Conservation (phyloP, 768 basidiomycete genomes). For the Podaxis rugospora region DNA sequence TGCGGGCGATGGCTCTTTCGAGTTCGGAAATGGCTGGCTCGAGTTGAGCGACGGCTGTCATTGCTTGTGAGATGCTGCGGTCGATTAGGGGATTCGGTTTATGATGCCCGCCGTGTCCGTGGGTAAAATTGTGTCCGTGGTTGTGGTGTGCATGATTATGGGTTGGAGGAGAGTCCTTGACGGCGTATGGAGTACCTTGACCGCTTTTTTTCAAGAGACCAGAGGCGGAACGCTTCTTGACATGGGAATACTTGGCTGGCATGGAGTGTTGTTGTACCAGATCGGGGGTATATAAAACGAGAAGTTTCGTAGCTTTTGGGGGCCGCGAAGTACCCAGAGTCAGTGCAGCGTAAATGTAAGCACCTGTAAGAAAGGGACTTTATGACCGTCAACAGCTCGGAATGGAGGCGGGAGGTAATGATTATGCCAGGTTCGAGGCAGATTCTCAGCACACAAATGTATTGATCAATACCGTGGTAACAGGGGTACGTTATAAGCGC, state of each 20-base stretch:
- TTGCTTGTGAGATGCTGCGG: conserved; percentile 49
- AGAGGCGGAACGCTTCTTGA: conserved; percentile 57
- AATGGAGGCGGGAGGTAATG: not conserved
- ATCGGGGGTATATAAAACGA: not conserved
- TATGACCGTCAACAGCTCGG: not conserved
- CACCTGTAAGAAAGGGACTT: not conserved
- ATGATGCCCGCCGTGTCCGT: conserved; percentile 9
- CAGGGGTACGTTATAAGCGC: not conserved
- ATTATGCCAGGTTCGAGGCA: not conserved
- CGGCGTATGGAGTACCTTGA: conserved; percentile 25
- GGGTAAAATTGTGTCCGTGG: conserved; percentile 2
- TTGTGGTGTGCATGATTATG: not conserved
- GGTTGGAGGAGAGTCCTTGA: conserved; percentile 24
- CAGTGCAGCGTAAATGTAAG: no score
- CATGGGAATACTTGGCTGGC: conserved; percentile 73
- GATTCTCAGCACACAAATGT: not conserved
- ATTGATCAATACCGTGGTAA: conserved; percentile 4
- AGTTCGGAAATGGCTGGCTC: conserved; percentile 52
- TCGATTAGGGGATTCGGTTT: conserved; percentile 43
- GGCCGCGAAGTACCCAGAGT: not conserved
- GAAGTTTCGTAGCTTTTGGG: not conserved
- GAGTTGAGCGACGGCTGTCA: conserved; percentile 59
- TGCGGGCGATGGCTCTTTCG: conserved; percentile 63
- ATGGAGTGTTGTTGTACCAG: conserved; percentile 24
- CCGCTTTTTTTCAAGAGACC: conserved; percentile 44